These are phyloP conservation scores for Chlorella sp. DNA, from an alignment of 139 green algal species.

Conservation along the genomic window DNA sequence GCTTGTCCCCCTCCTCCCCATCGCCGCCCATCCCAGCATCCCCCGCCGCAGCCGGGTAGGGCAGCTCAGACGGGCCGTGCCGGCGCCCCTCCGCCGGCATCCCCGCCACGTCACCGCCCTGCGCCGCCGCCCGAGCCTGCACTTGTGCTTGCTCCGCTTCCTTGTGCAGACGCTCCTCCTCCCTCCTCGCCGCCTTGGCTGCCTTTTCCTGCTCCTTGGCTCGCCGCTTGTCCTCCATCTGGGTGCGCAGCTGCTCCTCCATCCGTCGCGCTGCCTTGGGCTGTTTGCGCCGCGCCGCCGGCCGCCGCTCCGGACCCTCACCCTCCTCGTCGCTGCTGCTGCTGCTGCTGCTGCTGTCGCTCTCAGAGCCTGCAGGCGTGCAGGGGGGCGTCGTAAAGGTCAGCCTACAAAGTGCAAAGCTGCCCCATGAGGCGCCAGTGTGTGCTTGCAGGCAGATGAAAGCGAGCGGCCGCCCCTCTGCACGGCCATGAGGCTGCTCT, in stretches of 20 bases:
- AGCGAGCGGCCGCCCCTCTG: too few species aligned
- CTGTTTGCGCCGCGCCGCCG: not conserved
- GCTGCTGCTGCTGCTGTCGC: slow-evolving; percentile 19
- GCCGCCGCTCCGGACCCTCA: not conserved
- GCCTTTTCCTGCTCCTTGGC: not conserved
- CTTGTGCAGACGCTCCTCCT: not conserved
- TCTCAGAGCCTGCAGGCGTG: not conserved
- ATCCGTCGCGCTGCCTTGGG: not conserved
- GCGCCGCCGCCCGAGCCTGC: not conserved
- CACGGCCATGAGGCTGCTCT: too few species aligned
- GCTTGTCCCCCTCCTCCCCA: not conserved
- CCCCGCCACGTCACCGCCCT: not conserved
- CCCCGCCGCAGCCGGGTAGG: not conserved
- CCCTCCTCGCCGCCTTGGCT: not conserved
- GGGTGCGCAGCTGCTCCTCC: not conserved
- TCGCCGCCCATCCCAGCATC: not conserved
- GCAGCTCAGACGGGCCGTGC: not conserved
- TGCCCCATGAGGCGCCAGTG: too few species aligned
- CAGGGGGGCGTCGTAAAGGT: too few species aligned
- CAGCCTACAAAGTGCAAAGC: too few species aligned
- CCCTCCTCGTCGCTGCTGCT: slow-evolving; percentile 3
- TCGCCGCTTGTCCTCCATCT: not conserved
- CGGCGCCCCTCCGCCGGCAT: not conserved
- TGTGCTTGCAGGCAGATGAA: too few species aligned
- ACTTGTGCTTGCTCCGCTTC: not conserved